Conservation (phyloP, 2,329 filamentous ascomycete species). For the Epicoccum nigrum region DNA sequence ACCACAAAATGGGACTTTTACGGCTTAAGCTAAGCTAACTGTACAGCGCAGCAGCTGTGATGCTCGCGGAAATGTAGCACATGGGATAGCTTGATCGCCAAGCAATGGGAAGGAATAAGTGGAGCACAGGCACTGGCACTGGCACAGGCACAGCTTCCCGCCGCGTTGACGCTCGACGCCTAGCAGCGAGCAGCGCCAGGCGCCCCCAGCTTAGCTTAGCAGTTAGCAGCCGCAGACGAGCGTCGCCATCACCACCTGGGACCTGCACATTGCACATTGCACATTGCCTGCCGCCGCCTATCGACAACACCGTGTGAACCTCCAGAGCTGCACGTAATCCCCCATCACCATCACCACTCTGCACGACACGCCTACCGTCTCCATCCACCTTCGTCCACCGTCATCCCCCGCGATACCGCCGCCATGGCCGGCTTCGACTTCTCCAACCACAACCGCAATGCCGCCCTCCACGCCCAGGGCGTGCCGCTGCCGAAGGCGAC, state of each 20-base stretch:
- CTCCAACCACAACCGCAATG: constrained; percentile 99
- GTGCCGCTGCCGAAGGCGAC: constrained; percentile 96
- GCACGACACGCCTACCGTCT: not conserved
- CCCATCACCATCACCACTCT: too few relatives aligned
- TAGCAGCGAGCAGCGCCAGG: too few relatives aligned
- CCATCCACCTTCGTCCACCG: not conserved
- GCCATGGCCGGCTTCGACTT: constrained; percentile 82
- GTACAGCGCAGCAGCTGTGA: not conserved
- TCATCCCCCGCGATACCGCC: constrained; percentile 22
- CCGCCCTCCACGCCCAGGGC: constrained; percentile 89
- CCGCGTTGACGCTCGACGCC: constrained; percentile 11
- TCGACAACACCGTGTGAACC: not conserved
- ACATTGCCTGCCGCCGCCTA: not conserved
- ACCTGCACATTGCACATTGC: too few relatives aligned
- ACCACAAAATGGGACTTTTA: too few relatives aligned
- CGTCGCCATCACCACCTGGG: not conserved
- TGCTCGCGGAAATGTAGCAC: not conserved
- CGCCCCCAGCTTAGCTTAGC: not conserved
- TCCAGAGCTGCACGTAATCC: constrained; percentile 1
- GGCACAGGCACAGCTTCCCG: constrained; percentile 2
- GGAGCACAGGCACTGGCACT: not conserved
- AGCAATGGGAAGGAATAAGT: too few relatives aligned
- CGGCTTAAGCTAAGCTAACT: not conserved
- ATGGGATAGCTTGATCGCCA: constrained; percentile 9
- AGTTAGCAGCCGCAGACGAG: not conserved